Evolutionary conservation across 352 stramenopile genomes (phyloP).

Genomic region (Phytophthora tubulina): DNA sequence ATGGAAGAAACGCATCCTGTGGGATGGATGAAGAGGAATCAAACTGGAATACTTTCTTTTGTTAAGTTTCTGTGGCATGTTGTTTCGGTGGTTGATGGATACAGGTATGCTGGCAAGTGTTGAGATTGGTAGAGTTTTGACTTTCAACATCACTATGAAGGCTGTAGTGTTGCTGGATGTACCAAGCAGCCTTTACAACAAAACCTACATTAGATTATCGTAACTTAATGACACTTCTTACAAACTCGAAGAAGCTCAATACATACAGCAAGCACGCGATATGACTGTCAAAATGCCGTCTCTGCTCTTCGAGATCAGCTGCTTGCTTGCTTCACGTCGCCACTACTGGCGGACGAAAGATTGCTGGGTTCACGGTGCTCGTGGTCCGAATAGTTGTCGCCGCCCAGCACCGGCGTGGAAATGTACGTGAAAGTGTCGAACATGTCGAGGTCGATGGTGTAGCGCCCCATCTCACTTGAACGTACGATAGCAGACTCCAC

Average conservation of each 20-base stretch:
- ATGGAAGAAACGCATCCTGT: slow-evolving; percentile 31
- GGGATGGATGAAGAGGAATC: slow-evolving; percentile 34
- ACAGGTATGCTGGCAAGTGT: too few relatives aligned
- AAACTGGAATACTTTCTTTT: not conserved
- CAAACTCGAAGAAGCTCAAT: slow-evolving; percentile 23
- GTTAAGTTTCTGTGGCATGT: not conserved
- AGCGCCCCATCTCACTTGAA: slow-evolving; percentile 29
- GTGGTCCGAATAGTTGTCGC: slow-evolving; percentile 34
- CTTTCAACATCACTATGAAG: too few relatives aligned
- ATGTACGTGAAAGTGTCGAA: slow-evolving; percentile 64
- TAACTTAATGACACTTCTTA: slow-evolving; percentile 35
- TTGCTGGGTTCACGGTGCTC: slow-evolving; percentile 42
- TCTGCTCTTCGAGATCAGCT: slow-evolving; percentile 28
- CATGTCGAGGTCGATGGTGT: slow-evolving; percentile 61
- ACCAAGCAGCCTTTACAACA: not conserved
- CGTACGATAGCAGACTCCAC: slow-evolving; percentile 20
- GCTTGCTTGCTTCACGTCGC: slow-evolving; percentile 31
- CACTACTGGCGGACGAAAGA: slow-evolving; percentile 34
- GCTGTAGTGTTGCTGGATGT: too few relatives aligned
- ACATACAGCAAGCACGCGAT: slow-evolving; percentile 21
- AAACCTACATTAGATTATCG: slow-evolving; percentile 40
- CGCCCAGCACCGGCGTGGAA: slow-evolving; percentile 58
- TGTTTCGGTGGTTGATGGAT: too few relatives aligned
- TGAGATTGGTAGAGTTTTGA: too few relatives aligned
- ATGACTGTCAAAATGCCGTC: slow-evolving; percentile 7